Conservation (phyloP, 305 asterid genomes). For the Withania somnifera region DNA sequence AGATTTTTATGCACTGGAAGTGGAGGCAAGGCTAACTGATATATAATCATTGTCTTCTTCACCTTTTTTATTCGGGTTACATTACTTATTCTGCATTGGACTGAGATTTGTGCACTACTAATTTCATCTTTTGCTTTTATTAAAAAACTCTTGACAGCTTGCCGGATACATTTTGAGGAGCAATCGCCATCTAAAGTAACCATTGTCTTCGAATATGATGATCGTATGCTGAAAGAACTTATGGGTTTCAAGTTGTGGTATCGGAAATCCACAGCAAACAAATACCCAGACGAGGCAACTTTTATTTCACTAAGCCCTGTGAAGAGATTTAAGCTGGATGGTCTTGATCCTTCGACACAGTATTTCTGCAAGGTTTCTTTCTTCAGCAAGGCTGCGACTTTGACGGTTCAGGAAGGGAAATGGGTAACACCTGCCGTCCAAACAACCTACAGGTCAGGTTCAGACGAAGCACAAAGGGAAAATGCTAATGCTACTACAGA, state of each 20-base stretch:
- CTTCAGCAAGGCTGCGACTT: conserved; percentile 16
- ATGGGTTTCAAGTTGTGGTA: conserved; percentile 41
- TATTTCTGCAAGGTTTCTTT: conserved; percentile 38
- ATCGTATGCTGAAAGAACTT: conserved; percentile 8
- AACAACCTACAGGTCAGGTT: neutral
- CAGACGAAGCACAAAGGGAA: conserved; percentile 3
- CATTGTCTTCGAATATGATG: conserved; percentile 15
- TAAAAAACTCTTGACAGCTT: conserved; percentile 7
- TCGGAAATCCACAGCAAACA: conserved; percentile 27
- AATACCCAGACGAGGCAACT: conserved; percentile 35
- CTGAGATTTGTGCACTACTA: neutral
- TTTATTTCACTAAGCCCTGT: conserved; percentile 24
- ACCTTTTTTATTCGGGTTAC: neutral
- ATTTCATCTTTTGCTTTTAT: neutral
- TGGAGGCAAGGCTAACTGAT: neutral
- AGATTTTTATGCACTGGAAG: neutral
- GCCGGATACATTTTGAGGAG: conserved; percentile 21
- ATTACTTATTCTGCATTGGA: neutral
- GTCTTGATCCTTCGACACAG: conserved; percentile 36
- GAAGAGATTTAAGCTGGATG: conserved; percentile 31
- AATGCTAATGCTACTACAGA: neutral
- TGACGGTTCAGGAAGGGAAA: conserved; percentile 25
- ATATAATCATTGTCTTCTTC: neutral
- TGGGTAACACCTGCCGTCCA: conserved; percentile 18
- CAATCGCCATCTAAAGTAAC: conserved; percentile 20